These are phyloP conservation scores for Termitomyces sp. DNA, from an alignment of 768 basidiomycete species.

Conservation along the genomic window DNA sequence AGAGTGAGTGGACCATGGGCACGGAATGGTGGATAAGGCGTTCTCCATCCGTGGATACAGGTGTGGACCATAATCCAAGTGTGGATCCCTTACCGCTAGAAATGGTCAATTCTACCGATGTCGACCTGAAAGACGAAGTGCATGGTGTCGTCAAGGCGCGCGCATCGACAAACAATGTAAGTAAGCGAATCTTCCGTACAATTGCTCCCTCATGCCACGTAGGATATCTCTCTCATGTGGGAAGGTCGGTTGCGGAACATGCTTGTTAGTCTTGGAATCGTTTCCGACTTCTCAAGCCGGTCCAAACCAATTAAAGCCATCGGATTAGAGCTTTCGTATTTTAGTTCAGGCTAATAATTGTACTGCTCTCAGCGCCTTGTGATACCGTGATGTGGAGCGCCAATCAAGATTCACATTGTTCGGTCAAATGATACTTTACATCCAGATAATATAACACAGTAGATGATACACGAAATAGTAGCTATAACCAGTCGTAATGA, in stretches of 20 bases:
- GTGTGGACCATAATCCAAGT: constrained; percentile 19
- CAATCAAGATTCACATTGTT: not conserved
- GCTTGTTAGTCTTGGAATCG: constrained; percentile 83
- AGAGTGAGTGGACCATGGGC: constrained; percentile 94
- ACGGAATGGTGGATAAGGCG: constrained; percentile 94
- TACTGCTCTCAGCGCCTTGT: not conserved
- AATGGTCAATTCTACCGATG: constrained; percentile 6
- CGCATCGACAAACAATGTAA: constrained; percentile 83
- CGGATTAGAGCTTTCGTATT: constrained; percentile 92
- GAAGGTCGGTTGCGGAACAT: constrained; percentile 88
- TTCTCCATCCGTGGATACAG: constrained; percentile 27
- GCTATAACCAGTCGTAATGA: not conserved
- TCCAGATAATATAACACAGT: constrained; percentile 7
- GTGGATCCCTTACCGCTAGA: constrained; percentile 9
- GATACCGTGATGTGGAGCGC: not conserved
- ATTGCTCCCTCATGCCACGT: not conserved
- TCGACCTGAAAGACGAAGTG: constrained; percentile 32
- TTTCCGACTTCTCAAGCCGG: constrained; percentile 84
- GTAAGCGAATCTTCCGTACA: constrained; percentile 17
- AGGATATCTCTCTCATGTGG: constrained; percentile 93
- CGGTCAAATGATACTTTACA: constrained; percentile 15
- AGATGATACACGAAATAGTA: constrained; percentile 8
- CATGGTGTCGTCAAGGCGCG: constrained; percentile 86
- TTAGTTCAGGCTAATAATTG: constrained; percentile 47
- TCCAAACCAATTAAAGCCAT: constrained; percentile 85